A percentile compares a stretch with the other conserved stretches of the same genome.
phyloP scores from a whole-genome alignment of 139 green algal species.

The Zygnema circumcarinatum region DNA sequence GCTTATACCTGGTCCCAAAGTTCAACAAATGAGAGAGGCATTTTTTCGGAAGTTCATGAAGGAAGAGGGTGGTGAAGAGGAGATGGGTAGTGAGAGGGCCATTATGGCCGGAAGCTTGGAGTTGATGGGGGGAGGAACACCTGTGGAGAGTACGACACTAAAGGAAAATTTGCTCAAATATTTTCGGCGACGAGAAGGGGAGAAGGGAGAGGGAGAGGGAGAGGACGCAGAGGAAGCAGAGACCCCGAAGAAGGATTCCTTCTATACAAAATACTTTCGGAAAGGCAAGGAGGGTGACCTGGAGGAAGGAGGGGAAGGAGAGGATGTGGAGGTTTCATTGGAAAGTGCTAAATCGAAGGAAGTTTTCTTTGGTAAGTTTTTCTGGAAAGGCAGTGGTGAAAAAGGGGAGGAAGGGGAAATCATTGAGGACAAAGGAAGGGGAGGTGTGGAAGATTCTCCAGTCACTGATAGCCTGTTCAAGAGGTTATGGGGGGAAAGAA shows the following conservation, averaged over 20 bases:
- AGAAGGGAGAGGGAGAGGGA: slow-evolving; percentile 1
- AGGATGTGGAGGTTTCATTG: background rate
- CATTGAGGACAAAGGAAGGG: background rate
- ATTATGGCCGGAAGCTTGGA: slow-evolving; percentile 17
- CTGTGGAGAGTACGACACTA: background rate
- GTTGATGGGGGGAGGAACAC: background rate
- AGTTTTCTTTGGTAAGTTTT: slow-evolving; percentile 2
- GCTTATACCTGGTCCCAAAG: slow-evolving; percentile 24
- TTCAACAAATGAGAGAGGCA: slow-evolving; percentile 10
- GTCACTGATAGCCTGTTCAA: background rate
- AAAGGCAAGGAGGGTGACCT: slow-evolving; percentile 7
- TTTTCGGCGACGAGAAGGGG: background rate
- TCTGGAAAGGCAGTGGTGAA: slow-evolving; percentile 13
- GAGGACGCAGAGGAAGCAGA: slow-evolving; percentile 1
- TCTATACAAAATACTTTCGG: slow-evolving; percentile 27
- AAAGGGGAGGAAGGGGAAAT: background rate
- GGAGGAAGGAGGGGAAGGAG: background rate
- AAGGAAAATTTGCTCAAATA: slow-evolving; percentile 3
- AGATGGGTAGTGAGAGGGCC: background rate
- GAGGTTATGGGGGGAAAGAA: background rate
- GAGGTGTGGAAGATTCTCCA: background rate
- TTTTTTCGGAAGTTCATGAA: background rate
- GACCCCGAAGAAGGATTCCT: background rate
- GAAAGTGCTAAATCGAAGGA: slow-evolving; percentile 9
- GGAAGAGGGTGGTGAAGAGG: slow-evolving; percentile 23